Evolutionary conservation across 2,329 filamentous ascomycete species (phyloP), one percentile per base, ranked within the genome.

Genomic region (Penicillium occitanis): DNA sequence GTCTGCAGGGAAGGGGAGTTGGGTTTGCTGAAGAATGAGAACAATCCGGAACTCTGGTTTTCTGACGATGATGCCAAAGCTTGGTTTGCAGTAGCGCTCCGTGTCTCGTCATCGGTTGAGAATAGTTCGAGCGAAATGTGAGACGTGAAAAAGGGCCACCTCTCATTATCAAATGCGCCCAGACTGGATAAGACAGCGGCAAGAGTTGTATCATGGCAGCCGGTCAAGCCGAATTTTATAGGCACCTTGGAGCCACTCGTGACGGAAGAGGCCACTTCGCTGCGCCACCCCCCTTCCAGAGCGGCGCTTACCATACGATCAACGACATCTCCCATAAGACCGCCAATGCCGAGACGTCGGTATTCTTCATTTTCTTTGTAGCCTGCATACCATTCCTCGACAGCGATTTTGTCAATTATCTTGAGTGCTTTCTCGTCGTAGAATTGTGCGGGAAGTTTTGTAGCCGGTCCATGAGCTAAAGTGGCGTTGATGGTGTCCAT

Each of bases 401-500:
- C 88, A 33, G 86, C 88, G 66, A 97, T 88, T 42, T 83, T 83
- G 66, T 91, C 87, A 66, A 95, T 87, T 68, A 93, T 90, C 3
- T 84, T 83, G 60, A 87, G 84, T 3, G 85, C 87, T 73, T 89
- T 90, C 19, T 84, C 75, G 73, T 97, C 92, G 78, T 98, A 98
- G 77, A 99, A 98, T 69, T 93, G 91, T 10, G 84, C 82, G 0
- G 95, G 95, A 2, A 98, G 84, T 55, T 85, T 88, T 0, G 93
- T 97, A 11, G 86, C 85, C 0, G 90, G 87, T 0, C 91, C 92
- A 75, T 98, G 95, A 2, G 93, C 94, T 13, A 91, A 83, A 0
- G 92, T 96, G 6, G 92, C 88, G 75, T 97, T 98, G 73, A 98
- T 86, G 0, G 92, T 95, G 79, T 99, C 95, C 90, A 96, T 92